Evolutionary conservation across 2,329 filamentous ascomycete species (phyloP).

Genomic region (Ophiocordyceps camponoti-rufipedis): DNA sequence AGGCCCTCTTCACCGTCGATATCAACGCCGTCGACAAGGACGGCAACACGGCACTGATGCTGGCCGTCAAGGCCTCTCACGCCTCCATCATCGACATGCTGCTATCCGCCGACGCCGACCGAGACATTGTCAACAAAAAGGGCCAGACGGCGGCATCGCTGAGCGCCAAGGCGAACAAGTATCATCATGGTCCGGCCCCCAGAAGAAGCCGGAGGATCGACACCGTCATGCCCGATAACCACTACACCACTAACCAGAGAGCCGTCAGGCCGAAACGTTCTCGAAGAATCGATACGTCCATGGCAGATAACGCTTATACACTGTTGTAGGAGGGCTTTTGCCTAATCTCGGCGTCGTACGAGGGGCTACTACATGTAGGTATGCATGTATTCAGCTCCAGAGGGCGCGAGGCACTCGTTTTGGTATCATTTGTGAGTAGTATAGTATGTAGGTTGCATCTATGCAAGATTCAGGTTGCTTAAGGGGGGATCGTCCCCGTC

Average conservation of each 20-base stretch:
- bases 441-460: not conserved
- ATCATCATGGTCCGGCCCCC: not conserved
- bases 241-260: not conserved
- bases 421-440: not conserved
- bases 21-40: not conserved
- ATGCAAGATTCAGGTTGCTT: not conserved
- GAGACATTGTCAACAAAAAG: not conserved
- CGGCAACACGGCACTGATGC: not conserved
- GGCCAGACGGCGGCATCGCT: not conserved
- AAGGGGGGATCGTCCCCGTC: too few species aligned
- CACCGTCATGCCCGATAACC: not conserved
- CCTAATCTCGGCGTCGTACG: too few species aligned
- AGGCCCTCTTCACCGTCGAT: not conserved
- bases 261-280: not conserved
- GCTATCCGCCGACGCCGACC: not conserved
- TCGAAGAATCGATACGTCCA: not conserved
- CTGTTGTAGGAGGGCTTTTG: not conserved
- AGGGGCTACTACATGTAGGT: too few species aligned
- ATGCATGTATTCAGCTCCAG: not conserved
- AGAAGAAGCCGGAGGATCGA: not conserved
- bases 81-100: not conserved
- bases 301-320: not conserved
- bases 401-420: not conserved
- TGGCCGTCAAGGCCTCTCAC: not conserved
- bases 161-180: not conserved